Base-by-base conservation (phyloP, 306 rosid genomes). In the Fragaria nilgerrensis region DNA sequence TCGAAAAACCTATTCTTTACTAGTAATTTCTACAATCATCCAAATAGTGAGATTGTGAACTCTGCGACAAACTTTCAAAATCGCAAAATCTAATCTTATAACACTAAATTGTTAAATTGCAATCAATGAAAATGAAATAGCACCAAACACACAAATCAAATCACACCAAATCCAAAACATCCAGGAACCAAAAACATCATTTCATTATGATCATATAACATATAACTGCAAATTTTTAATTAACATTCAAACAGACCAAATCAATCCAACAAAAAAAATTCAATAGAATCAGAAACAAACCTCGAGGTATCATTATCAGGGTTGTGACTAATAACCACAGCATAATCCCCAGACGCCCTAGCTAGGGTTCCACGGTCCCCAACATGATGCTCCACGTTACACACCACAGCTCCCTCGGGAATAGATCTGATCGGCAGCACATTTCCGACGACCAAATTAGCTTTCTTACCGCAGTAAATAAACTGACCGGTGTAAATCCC, bases 401-500 rank as follows among this genome's bases (percentile, higher is more conserved):
- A 80, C 16, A 80, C 79, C 23, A 80, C 75, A 36, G 79, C 79
- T 43, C 83, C 79, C 49, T 80, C 83, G 22, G 83, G 83, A 37
- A 80, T 75, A 4, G 79, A 80, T 22, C 79, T 36, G 32, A 80
- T 41, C 7, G 83, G 83, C 25, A 80, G 29, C 23, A 80, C 83
- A 43, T 80, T 80, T 5, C 83, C 79, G 17, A 80, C 83, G 16
- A 75, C 70, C 50, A 80, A 74, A 14, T 44, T 74, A 23, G 83
- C 83, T 72, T 80, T 80, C 83, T 80, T 80, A 13, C 79, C 79
- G 36, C 83, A 80, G 65, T 80, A 80, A 43, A 80, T 34, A 61
- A 80, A 80, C 71, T 80, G 83, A 0, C 83, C 83, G 22, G 79
- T 67, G 79, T 80, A 75, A 41, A 80, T 72, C 3, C 82, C 82